Conservation (phyloP, 2,329 filamentous ascomycete species). For the Aspergillus clavatus region DNA sequence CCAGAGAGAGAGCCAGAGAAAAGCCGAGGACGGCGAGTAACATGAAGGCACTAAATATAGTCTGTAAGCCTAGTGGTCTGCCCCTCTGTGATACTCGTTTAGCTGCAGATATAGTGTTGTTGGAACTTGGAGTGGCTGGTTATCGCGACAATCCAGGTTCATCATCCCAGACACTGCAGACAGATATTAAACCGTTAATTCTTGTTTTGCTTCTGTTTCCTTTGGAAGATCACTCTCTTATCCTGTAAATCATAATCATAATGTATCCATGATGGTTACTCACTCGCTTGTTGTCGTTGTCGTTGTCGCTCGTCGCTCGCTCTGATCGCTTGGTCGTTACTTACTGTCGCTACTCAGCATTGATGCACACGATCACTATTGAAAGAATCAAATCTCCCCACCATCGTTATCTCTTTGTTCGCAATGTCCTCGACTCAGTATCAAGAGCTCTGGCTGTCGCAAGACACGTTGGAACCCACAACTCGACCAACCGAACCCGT, state of each 20-base stretch:
- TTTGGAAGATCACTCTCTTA: no score
- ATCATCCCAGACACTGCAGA: not conserved
- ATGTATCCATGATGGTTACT: not conserved
- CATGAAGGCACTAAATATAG: slow-evolving; percentile 1
- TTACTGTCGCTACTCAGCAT: not conserved
- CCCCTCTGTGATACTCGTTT: not conserved
- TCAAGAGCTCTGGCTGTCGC: not conserved
- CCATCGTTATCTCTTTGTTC: not conserved
- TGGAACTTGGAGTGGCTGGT: not conserved
- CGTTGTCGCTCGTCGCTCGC: not conserved
- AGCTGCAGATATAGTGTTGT: not conserved
- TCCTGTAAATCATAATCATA: not conserved
- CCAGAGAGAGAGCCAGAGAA: no score
- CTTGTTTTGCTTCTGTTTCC: not conserved
- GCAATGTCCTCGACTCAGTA: not conserved
- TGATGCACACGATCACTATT: no score
- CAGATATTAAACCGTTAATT: not conserved
- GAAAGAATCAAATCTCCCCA: no score
- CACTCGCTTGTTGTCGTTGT: not conserved
- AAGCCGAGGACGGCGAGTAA: no score
- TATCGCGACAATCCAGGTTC: no score
- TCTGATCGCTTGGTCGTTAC: no score
- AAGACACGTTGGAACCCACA: not conserved
- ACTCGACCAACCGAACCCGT: not conserved
- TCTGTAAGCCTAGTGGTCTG: not conserved